phyloP scores from a whole-genome alignment of 208 protist species.

The Giardia duodenalis region DNA sequence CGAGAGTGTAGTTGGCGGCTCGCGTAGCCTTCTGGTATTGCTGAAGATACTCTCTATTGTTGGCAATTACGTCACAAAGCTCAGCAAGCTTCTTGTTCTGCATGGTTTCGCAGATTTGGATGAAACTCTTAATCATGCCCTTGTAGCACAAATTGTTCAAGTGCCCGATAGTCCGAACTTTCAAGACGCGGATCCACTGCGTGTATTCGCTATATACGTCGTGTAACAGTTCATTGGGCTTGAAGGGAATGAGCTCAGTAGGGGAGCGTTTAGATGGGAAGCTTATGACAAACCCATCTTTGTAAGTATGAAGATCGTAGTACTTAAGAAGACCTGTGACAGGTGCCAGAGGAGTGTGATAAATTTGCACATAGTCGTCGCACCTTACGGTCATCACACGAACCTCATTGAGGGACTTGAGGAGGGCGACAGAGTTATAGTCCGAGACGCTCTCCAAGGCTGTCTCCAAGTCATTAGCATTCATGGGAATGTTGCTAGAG shows the following conservation, averaged over 20 bases:
- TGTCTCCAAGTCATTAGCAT: conserved; percentile 27
- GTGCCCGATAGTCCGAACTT: neutral
- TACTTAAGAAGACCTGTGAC: conserved; percentile 6
- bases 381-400: conserved; percentile 5
- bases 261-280: conserved; percentile 26
- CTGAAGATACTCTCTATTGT: neutral
- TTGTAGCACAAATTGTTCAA: neutral
- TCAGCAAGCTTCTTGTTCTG: neutral
- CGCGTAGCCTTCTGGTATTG: neutral
- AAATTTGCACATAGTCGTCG: conserved; percentile 33
- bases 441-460: neutral
- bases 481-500: neutral
- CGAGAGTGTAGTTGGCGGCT: conserved; percentile 7
- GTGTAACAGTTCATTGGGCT: conserved; percentile 24
- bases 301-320: conserved; percentile 25
- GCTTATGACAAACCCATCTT: conserved; percentile 27
- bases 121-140: neutral
- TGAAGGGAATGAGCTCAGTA: conserved; percentile 1
- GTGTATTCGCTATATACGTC: conserved; percentile 22
- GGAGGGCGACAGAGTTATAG: neutral
- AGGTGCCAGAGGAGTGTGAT: conserved; percentile 17
- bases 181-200: conserved; percentile 2
- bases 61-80: neutral
- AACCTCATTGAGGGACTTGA: conserved; percentile 25
- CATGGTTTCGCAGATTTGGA: conserved; percentile 14